phyloP scores from a whole-genome alignment of 2,329 filamentous ascomycete species.

The Colletotrichum scovillei region DNA sequence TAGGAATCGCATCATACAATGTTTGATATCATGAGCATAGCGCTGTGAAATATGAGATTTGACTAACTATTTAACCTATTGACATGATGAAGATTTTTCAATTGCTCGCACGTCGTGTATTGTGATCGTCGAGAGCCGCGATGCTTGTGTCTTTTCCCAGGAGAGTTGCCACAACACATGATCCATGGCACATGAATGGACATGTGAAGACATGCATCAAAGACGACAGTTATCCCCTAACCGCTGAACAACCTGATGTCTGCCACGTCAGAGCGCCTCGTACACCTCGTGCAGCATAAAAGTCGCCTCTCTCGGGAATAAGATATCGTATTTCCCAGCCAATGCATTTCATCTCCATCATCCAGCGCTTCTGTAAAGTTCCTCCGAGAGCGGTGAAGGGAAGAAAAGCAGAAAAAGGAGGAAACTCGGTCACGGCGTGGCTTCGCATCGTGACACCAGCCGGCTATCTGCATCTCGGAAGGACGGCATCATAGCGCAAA shows the following conservation, averaged over 20 bases:
- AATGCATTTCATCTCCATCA: not conserved
- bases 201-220: not conserved
- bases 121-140: not conserved
- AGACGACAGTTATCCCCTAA: not conserved
- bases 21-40: not conserved
- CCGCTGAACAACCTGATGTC: not conserved
- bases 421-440: not conserved
- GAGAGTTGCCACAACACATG: not conserved
- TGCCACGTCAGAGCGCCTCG: conserved; percentile 4
- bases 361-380: not conserved
- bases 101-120: not conserved
- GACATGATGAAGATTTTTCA: not conserved
- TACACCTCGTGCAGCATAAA: not conserved
- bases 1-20: not conserved
- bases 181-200: not conserved
- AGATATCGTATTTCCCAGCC: not conserved
- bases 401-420: not conserved
- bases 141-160: not conserved
- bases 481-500: conserved; percentile 18
- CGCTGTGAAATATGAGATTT: not conserved
- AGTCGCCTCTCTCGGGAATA: not conserved
- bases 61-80: not conserved
- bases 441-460: not conserved
- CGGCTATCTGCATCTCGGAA: conserved; percentile 20
- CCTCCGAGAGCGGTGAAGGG: conserved; percentile 19